Evolutionary conservation across 495 filamentous ascomycete genomes (phyloP).

Genomic region (Aspergillus nidulans): DNA sequence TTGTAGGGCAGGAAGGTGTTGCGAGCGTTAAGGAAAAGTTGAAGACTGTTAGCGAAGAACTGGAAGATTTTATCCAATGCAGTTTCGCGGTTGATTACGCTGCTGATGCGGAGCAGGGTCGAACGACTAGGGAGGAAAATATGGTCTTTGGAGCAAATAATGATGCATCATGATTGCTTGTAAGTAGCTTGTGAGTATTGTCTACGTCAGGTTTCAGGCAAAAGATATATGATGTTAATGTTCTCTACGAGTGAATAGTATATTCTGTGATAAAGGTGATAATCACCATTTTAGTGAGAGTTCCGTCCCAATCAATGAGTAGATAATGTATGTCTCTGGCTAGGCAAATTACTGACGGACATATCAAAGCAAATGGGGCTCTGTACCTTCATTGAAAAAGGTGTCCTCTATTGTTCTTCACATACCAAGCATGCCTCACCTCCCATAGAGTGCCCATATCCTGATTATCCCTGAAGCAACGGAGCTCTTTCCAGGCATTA

Average conservation of each 20-base stretch:
- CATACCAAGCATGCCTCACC: slow-evolving; percentile 44
- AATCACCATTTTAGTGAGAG: neutral
- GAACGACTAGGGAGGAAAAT: slow-evolving; percentile 21
- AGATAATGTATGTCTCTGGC: neutral
- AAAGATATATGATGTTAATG: neutral
- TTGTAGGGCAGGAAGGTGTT: slow-evolving; percentile 87
- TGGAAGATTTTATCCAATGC: slow-evolving; percentile 92
- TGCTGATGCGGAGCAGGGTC: slow-evolving; percentile 28
- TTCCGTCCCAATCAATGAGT: neutral
- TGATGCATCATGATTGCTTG: slow-evolving; percentile 11
- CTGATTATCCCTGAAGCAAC: slow-evolving; percentile 49
- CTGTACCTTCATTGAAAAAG: neutral
- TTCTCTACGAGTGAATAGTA: neutral
- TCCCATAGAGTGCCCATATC: slow-evolving; percentile 55
- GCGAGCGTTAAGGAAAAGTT: slow-evolving; percentile 91
- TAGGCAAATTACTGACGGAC: neutral
- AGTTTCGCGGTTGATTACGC: slow-evolving; percentile 79
- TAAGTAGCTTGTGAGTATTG: slow-evolving; percentile 1
- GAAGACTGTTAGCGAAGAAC: slow-evolving; percentile 90
- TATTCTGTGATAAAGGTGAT: neutral
- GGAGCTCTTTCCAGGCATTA: slow-evolving; percentile 51
- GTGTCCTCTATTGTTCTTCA: slow-evolving; percentile 18
- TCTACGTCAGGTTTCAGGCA: neutral
- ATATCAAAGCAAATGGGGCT: neutral
- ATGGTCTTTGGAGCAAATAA: slow-evolving; percentile 11